Conservation (phyloP, 345 rosid genomes). For the Eucalyptus regnans region DNA sequence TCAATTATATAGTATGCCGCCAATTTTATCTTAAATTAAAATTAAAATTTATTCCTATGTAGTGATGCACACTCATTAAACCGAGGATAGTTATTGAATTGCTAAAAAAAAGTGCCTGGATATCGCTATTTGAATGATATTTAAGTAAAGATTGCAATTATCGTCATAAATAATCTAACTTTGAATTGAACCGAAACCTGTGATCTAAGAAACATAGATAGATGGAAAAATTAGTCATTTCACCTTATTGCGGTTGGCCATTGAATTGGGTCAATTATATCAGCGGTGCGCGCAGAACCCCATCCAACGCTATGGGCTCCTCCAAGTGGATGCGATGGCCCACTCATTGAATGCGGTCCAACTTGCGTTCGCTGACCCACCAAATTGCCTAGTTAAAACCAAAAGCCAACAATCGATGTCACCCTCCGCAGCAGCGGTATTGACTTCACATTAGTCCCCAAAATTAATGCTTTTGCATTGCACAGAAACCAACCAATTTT, state of each 20-base stretch:
- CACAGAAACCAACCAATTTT: too few relatives aligned
- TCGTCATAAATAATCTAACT: neutral
- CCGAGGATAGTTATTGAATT: neutral
- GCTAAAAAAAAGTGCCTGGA: neutral
- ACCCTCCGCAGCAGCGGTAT: neutral
- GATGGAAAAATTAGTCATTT: neutral
- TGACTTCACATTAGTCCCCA: neutral
- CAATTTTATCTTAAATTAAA: neutral
- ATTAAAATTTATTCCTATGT: neutral
- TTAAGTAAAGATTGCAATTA: neutral
- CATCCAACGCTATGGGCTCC: neutral
- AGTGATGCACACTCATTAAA: neutral
- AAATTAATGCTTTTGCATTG: too few relatives aligned
- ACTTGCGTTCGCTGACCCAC: neutral
- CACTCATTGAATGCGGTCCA: neutral
- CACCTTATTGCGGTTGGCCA: neutral
- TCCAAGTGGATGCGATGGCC: neutral
- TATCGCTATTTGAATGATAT: neutral
- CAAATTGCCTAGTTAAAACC: neutral
- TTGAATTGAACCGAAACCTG: neutral
- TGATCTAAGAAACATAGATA: neutral
- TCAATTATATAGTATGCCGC: neutral
- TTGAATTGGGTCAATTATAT: neutral
- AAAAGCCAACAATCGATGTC: neutral
- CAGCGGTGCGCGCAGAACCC: neutral